Percentiles rank a stretch among this genome's conserved stretches.
Evolutionary conservation across 164 flowering plant genomes (phyloP).

Genomic region (Liriodendron chinense): DNA sequence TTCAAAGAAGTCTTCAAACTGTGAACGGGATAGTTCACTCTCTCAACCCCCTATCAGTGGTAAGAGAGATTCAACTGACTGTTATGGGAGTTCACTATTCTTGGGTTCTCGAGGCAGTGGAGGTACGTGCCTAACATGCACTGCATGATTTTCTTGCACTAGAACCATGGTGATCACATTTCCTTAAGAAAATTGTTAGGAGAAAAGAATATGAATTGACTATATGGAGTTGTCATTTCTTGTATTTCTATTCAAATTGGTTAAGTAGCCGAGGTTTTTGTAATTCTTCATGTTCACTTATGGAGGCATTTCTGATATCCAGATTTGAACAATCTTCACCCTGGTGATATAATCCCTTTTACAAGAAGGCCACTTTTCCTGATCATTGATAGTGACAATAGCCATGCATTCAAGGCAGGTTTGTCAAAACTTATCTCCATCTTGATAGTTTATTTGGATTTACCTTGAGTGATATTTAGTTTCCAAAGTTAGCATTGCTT

Average conservation of each 20-base stretch:
- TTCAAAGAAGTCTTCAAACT: conserved; percentile 43
- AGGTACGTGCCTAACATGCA: conserved; percentile 33
- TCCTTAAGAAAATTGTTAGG: not conserved
- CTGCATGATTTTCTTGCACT: not conserved
- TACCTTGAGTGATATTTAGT: not conserved
- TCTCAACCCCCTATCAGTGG: conserved; percentile 30
- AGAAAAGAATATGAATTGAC: not conserved
- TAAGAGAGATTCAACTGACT: conserved; percentile 36
- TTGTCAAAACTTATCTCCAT: conserved; percentile 65
- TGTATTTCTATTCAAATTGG: not conserved
- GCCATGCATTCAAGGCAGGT: conserved; percentile 99
- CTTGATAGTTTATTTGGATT: conserved; percentile 6
- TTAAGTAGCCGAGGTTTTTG: not conserved
- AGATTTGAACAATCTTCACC: conserved; percentile 75
- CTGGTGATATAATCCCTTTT: conserved; percentile 90
- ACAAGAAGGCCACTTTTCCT: conserved; percentile 89
- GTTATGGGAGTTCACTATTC: conserved; percentile 43
- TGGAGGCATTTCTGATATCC: conserved; percentile 20
- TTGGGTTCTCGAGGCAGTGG: conserved; percentile 73
- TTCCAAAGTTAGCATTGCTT: not conserved
- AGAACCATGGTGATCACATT: not conserved
- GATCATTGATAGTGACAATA: conserved; percentile 88
- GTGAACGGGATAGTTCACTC: conserved; percentile 22
- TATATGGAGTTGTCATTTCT: not conserved
- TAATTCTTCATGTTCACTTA: not conserved